A percentile compares a stretch with the other conserved stretches of the same genome.
Evolutionary conservation across 2,329 filamentous ascomycete species (phyloP).

Genomic region (Blastomyces gilchristii): DNA sequence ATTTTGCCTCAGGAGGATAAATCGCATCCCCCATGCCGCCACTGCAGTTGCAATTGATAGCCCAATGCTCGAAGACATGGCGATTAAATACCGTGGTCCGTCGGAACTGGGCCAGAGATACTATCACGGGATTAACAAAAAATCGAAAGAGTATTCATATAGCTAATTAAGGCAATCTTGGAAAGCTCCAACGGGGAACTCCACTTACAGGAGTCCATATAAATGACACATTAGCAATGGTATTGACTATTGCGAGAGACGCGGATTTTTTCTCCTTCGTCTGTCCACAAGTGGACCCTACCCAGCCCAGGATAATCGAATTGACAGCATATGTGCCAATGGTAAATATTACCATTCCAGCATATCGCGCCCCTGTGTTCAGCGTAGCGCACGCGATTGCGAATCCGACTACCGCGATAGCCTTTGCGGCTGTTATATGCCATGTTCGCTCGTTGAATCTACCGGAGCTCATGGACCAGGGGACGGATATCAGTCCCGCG

Average conservation of each 20-base stretch:
- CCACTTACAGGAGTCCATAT: slow-evolving; percentile 2
- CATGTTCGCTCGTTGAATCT: background rate
- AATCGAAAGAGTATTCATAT: background rate
- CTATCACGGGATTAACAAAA: background rate
- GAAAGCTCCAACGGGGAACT: background rate
- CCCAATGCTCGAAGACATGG: slow-evolving; percentile 2
- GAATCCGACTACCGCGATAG: background rate
- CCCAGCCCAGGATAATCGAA: slow-evolving; percentile 34
- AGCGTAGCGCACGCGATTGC: background rate
- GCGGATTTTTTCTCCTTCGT: slow-evolving; percentile 1
- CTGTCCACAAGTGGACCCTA: slow-evolving; percentile 10
- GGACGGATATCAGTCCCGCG: background rate
- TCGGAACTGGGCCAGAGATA: slow-evolving; percentile 1
- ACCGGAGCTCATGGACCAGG: slow-evolving; percentile 1
- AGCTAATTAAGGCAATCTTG: background rate
- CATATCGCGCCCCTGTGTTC: background rate
- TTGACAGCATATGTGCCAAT: slow-evolving; percentile 25
- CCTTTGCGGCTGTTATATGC: background rate
- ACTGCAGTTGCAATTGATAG: background rate
- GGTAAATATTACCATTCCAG: slow-evolving; percentile 18
- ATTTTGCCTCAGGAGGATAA: background rate
- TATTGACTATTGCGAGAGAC: background rate
- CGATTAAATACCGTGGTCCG: background rate
- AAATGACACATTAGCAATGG: background rate
- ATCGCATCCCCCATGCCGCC: background rate